phyloP scores from a whole-genome alignment of 164 flowering plant genomes.

The Platanus orientalis region DNA sequence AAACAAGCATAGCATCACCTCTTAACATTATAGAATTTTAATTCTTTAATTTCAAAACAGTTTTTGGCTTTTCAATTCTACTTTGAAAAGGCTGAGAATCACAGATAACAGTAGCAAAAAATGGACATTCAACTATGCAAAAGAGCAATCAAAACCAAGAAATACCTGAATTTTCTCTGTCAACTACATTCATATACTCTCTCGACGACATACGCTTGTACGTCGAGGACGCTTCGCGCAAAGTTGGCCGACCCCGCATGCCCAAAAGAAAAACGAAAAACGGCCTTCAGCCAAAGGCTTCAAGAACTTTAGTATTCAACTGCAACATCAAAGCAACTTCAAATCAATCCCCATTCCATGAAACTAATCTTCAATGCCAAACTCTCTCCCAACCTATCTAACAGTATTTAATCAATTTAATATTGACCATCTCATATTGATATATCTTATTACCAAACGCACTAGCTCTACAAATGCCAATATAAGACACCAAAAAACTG shows the following conservation, averaged over 20 bases:
- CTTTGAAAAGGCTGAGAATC: neutral
- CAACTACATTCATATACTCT: slow-evolving; percentile 27
- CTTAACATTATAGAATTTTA: neutral
- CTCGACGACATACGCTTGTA: slow-evolving; percentile 46
- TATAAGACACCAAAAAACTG: neutral
- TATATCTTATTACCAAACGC: neutral
- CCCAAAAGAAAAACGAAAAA: slow-evolving; percentile 4
- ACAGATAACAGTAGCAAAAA: neutral
- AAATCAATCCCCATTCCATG: neutral
- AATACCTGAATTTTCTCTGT: slow-evolving; percentile 42
- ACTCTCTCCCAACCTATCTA: neutral
- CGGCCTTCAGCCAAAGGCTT: neutral
- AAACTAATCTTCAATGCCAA: neutral
- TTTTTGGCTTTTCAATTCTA: neutral
- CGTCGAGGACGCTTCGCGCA: slow-evolving; percentile 38
- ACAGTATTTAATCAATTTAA: neutral
- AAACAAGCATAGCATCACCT: neutral
- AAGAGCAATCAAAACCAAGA: neutral
- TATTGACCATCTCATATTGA: neutral
- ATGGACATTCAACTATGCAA: neutral
- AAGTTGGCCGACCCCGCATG: slow-evolving; percentile 46
- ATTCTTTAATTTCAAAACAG: neutral
- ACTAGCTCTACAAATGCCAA: neutral
- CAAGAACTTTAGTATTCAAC: slow-evolving; percentile 12
- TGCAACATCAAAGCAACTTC: slow-evolving; percentile 7